These are phyloP conservation scores for Persicaria tinctoria DNA, from an alignment of 148 eudicot species.

Conservation along the genomic window DNA sequence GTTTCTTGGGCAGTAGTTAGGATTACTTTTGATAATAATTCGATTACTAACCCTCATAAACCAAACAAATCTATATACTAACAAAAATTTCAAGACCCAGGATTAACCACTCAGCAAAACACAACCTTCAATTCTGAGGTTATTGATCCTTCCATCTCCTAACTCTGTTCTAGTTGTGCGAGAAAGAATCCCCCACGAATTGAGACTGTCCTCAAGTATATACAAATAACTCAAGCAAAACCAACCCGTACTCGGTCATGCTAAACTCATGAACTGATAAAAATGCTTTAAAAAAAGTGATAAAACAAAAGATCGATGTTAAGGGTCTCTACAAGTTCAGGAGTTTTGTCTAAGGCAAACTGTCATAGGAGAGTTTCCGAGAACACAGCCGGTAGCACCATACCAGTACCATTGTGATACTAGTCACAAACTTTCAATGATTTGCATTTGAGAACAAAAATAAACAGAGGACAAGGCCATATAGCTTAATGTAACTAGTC, in stretches of 20 bases:
- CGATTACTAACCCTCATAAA: too few species aligned
- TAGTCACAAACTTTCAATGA: neutral
- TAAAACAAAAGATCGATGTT: neutral
- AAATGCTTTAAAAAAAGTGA: neutral
- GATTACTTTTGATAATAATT: too few species aligned
- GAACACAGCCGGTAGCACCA: neutral
- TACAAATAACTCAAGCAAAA: too few species aligned
- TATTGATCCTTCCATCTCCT: too few species aligned
- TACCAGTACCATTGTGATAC: neutral
- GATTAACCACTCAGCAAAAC: too few species aligned
- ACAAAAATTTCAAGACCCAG: too few species aligned
- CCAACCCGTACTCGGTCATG: neutral
- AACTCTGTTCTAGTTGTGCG: too few species aligned
- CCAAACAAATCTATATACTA: too few species aligned
- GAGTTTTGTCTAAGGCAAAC: neutral
- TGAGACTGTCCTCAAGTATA: too few species aligned
- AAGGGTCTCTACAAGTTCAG: neutral
- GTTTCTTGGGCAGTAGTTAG: too few species aligned
- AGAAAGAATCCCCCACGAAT: too few species aligned
- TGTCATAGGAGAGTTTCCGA: neutral
- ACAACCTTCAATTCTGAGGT: too few species aligned
- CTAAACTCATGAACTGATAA: neutral
- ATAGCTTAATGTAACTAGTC: slow-evolving; percentile 30
- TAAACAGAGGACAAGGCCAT: neutral
- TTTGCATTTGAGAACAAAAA: slow-evolving; percentile 2